Evolutionary conservation across 352 stramenopile species (phyloP).

Genomic region (Globisporangium spiculum): DNA sequence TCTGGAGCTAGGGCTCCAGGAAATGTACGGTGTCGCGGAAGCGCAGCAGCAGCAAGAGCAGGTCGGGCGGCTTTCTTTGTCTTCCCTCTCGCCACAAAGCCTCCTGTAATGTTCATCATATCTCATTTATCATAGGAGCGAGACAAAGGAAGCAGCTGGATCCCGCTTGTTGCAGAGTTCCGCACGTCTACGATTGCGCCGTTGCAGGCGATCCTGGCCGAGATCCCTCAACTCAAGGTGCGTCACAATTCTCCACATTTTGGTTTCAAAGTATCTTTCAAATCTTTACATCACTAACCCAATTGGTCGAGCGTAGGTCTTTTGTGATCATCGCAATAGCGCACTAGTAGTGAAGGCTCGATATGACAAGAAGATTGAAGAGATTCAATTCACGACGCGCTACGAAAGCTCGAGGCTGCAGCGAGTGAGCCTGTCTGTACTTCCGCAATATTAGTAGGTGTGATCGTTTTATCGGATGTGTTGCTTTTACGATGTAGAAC

Average conservation of each 20-base stretch:
- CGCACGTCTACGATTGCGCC: slow-evolving; percentile 49
- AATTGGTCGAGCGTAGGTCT: slow-evolving; percentile 24
- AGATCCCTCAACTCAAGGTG: slow-evolving; percentile 58
- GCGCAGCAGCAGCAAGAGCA: background rate
- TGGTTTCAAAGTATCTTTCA: too few relatives aligned
- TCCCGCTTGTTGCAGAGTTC: slow-evolving; percentile 46
- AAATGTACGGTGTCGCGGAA: slow-evolving; percentile 8
- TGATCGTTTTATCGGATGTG: background rate
- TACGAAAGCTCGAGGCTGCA: slow-evolving; percentile 48
- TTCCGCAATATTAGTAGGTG: too few relatives aligned
- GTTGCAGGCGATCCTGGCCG: slow-evolving; percentile 53
- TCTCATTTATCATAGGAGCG: background rate
- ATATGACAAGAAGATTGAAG: slow-evolving; percentile 59
- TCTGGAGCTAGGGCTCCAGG: slow-evolving; percentile 5
- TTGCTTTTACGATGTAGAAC: slow-evolving; percentile 39
- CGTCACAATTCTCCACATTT: background rate
- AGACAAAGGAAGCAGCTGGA: slow-evolving; percentile 21
- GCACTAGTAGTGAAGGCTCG: slow-evolving; percentile 47
- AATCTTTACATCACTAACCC: background rate
- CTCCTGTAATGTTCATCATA: background rate
- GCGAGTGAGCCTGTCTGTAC: slow-evolving; percentile 31
- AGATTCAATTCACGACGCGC: slow-evolving; percentile 43
- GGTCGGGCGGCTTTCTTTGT: background rate
- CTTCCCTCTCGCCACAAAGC: background rate
- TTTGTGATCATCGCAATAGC: slow-evolving; percentile 68